Conservation (phyloP, 2,329 filamentous ascomycete species). For the Aspergillus novofumigatus region DNA sequence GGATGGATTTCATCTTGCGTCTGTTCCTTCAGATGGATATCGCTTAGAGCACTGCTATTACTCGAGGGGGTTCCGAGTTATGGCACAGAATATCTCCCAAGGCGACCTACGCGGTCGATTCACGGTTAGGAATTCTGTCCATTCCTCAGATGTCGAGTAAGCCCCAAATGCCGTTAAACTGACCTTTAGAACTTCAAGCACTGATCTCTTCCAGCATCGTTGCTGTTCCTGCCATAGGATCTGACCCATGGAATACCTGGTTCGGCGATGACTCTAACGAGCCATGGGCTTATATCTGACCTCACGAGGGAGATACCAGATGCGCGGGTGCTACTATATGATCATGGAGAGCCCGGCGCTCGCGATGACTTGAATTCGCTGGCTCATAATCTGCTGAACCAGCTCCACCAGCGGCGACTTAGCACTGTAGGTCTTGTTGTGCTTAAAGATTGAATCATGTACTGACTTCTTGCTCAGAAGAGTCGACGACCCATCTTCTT, state of each 20-base stretch:
- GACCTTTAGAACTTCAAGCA: not conserved
- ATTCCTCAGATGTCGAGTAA: constrained; percentile 25
- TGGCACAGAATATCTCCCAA: not conserved
- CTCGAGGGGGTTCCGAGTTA: not conserved
- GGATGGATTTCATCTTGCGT: not conserved
- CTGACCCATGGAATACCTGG: constrained; percentile 28
- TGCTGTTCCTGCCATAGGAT: constrained; percentile 34
- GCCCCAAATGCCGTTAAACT: constrained; percentile 2
- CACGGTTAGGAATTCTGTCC: constrained; percentile 8
- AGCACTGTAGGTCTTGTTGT: constrained; percentile 10
- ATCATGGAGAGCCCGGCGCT: constrained; percentile 24
- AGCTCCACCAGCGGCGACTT: constrained; percentile 19
- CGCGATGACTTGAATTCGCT: constrained; percentile 24
- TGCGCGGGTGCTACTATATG: constrained; percentile 26
- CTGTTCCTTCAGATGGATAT: not conserved
- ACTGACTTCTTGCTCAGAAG: constrained; percentile 9
- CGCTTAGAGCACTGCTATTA: not conserved
- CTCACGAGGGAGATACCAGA: constrained; percentile 18
- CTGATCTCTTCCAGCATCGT: constrained; percentile 24
- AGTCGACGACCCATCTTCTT: constrained; percentile 53
- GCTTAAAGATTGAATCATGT: not conserved
- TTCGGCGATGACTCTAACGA: constrained; percentile 12
- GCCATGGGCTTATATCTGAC: constrained; percentile 26
- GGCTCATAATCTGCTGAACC: constrained; percentile 22
- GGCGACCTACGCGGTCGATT: constrained; percentile 7